Conservation (phyloP, 495 filamentous ascomycete species). For the Annulohypoxylon stygium region DNA sequence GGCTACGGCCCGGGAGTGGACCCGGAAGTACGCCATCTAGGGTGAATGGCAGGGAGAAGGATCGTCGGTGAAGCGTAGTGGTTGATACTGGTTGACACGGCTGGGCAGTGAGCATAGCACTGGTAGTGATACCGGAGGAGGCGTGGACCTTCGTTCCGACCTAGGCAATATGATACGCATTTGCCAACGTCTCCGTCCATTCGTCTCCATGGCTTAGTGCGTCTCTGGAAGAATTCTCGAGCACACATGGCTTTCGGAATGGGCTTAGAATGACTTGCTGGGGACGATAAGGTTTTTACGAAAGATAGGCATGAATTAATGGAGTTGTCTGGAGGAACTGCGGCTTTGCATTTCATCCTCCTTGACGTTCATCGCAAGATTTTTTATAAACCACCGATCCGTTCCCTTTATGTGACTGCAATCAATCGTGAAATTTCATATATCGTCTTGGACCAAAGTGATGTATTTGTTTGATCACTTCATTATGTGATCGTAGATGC, state of each 20-base stretch:
- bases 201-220: conserved; percentile 48
- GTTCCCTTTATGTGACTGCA: neutral
- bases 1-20: conserved; percentile 97
- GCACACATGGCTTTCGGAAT: conserved; percentile 34
- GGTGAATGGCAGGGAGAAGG: conserved; percentile 9
- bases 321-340: conserved; percentile 34
- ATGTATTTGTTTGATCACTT: neutral
- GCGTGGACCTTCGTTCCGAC: conserved; percentile 40
- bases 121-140: conserved; percentile 36
- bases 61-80: conserved; percentile 10
- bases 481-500: neutral
- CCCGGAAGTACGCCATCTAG: conserved; percentile 96
- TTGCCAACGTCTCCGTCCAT: conserved; percentile 47
- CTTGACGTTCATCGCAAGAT: conserved; percentile 32
- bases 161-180: conserved; percentile 49
- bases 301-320: conserved; percentile 38
- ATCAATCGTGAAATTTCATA: neutral
- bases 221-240: conserved; percentile 25
- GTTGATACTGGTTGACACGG: conserved; percentile 30
- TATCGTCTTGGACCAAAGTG: neutral
- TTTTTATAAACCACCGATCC: conserved; percentile 41
- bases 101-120: conserved; percentile 33
- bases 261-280: conserved; percentile 41
- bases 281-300: conserved; percentile 35
- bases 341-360: conserved; percentile 40